Evolutionary conservation across 176 grass and related monocot genomes (phyloP), one percentile per base, ranked within the genome.

Genomic region (Oryza nivara): DNA sequence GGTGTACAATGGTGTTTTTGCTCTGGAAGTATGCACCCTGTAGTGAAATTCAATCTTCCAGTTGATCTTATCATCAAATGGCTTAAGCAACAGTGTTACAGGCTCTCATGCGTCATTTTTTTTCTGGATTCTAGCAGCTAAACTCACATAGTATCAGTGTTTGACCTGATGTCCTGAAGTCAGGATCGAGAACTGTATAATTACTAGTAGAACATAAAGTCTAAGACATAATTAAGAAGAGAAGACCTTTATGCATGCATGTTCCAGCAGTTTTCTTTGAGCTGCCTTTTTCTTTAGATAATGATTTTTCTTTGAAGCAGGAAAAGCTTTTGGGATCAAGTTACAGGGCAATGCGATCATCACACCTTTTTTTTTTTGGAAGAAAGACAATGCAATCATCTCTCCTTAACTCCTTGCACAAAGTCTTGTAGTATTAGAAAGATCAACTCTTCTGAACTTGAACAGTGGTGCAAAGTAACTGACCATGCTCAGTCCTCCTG

Each of bases 171-270:
- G 64, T 60, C 19, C 58, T 17, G 45, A 36, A 25, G 47, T 60
- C 41, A 11, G 47, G 66, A 49, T 26, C 9, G 43, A 63, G 41
- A 26, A 83, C 26, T 1, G 11, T 83, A 70, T 17, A 34, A 22
- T 65, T 28, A 74, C 16, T 38, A 9, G 54, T 38, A 9, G 54
- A 65, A 73, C 15, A 45, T 16, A 11, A 74, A 82, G 11, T 65
- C 81, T 28, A 65, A 7, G 23, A 26, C 80, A 19, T 72, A 73
- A 73, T 64, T 52, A 63, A 44, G 52, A 71, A 20, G n/a, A 60
- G 0, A 43, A 3, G 14, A 40, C 22, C 49, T 45, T 72, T 81
- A 5, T 17, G 30, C 19, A 0, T 40, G 60, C n/a, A 28, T 65
- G 40, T 28, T 14, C 32, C 54, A 19, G 61, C 3, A 9, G 54